Base-by-base conservation (phyloP, 192 early-diverging fungal species). In the Podila epigama region DNA sequence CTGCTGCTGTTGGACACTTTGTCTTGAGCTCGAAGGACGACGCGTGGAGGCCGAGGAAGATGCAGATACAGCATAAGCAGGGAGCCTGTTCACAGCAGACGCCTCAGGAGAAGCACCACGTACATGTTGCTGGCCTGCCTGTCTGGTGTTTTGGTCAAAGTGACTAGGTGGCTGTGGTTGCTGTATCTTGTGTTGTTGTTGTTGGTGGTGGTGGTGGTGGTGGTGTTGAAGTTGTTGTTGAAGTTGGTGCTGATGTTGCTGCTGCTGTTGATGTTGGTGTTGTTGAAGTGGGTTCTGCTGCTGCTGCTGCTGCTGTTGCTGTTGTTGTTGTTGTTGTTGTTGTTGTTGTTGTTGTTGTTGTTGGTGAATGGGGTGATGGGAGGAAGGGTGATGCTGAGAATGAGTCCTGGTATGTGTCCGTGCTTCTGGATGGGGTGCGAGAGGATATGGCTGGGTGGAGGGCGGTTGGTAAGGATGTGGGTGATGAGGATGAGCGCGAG, bases 361-460 rank as follows among this genome's bases (percentile, higher is more conserved):
- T 29, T 59, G 48, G 16, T 27, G 58, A 12, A 32, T 37, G 25
- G 58, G 50, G 8, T 35, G 52, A 29, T 52, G 55, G 1, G 40
- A 56, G 40, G 12, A 15, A 27, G 34, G 58, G 57, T 10, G 56
- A 31, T 3, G 11, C 22, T 56, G 64, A 35, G 54, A 40, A 27
- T 34, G 65, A 7, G 67, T 33, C 22, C 52, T 51, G 40, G 53
- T 27, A 33, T 63, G 42, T 27, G 68, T 35, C 50, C 68, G 68
- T 63, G 66, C 32, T 20, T 28, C 20, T 61, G 58, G 22, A 40
- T 54, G 60, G 29, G 33, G 62, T 35, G 51, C 25, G 31, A 36
- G 48, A 36, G 36, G 33, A 34, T 36, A 41, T n/a, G n/a, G n/a
- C n/a, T n/a, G n/a, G n/a, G n/a, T n/a, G n/a, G n/a, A n/a, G 25